These are phyloP conservation scores for Xylogone sp. DNA, from an alignment of 2,329 filamentous ascomycete genomes.

Conservation along the genomic window DNA sequence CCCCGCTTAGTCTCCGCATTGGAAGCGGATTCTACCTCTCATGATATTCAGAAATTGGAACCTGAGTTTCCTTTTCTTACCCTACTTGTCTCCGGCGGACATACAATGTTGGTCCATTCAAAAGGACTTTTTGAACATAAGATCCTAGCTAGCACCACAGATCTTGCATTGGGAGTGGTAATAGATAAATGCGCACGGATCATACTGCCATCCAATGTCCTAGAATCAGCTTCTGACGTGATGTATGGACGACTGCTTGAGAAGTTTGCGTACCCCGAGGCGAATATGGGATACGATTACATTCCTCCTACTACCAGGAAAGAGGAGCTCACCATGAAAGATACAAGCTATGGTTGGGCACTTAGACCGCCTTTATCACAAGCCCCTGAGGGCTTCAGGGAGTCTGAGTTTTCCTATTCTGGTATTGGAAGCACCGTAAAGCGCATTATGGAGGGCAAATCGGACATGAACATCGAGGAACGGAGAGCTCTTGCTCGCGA, in stretches of 20 bases:
- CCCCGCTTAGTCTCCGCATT: conserved; percentile 71
- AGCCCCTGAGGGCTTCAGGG: conserved; percentile 36
- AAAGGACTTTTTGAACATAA: conserved; percentile 62
- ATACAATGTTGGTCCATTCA: conserved; percentile 82
- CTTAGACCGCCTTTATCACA: conserved; percentile 63
- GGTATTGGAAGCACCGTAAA: conserved; percentile 65
- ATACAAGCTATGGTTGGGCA: conserved; percentile 58
- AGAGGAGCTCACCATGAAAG: conserved; percentile 51
- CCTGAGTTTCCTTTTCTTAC: conserved; percentile 82
- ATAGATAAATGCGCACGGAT: conserved; percentile 82
- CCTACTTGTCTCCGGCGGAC: conserved; percentile 85
- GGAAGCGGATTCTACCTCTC: conserved; percentile 20
- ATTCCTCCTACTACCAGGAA: conserved; percentile 45
- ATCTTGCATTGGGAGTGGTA: conserved; percentile 85
- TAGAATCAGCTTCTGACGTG: conserved; percentile 54
- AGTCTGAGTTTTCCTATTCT: conserved; percentile 65
- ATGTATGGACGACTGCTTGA: conserved; percentile 84
- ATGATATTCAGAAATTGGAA: conserved; percentile 6
- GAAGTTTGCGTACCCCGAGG: conserved; percentile 66
- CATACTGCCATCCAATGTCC: conserved; percentile 61
- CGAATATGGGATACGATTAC: conserved; percentile 34
- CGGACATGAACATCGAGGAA: conserved; percentile 51
- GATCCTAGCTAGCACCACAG: conserved; percentile 68
- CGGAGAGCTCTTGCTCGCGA: conserved; percentile 67
- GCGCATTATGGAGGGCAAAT: conserved; percentile 43